phyloP scores from a whole-genome alignment of 2,329 filamentous ascomycete species.

The Calycina marina region DNA sequence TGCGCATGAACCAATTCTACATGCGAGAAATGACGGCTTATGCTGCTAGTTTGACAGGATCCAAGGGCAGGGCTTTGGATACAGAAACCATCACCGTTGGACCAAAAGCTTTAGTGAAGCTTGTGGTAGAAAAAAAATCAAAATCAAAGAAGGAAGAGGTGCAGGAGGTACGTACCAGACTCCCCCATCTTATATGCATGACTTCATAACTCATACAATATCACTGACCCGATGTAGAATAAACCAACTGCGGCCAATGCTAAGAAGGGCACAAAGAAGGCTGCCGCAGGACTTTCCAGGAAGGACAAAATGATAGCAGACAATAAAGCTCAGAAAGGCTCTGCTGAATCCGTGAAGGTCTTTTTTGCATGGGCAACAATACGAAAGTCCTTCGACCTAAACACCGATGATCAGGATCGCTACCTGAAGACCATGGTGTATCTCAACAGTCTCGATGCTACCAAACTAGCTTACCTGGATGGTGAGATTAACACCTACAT shows the following conservation, averaged over 20 bases:
- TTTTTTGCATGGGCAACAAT: constrained; percentile 19
- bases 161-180: constrained; percentile 4
- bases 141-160: constrained; percentile 15
- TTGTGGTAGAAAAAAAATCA: constrained; percentile 13
- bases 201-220: no score
- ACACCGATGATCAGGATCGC: constrained; percentile 18
- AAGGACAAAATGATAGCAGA: constrained; percentile 23
- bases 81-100: constrained; percentile 47
- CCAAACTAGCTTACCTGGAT: constrained; percentile 18
- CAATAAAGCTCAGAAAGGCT: constrained; percentile 20
- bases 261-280: constrained; percentile 24
- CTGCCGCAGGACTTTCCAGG: constrained; percentile 25
- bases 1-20: constrained; percentile 38
- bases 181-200: neutral
- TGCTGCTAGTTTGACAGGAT: constrained; percentile 53
- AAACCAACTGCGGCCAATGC: constrained; percentile 1
- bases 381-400: constrained; percentile 18
- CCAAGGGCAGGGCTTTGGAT: constrained; percentile 44
- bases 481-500: constrained; percentile 29
- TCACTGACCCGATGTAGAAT: neutral
- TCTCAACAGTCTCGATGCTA: constrained; percentile 18
- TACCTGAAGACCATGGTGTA: constrained; percentile 19
- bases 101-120: constrained; percentile 17
- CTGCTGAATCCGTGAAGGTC: constrained; percentile 19
- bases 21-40: constrained; percentile 56